Evolutionary conservation across 2,329 filamentous ascomycete species (phyloP).

Genomic region (Diaporthe humulicola): DNA sequence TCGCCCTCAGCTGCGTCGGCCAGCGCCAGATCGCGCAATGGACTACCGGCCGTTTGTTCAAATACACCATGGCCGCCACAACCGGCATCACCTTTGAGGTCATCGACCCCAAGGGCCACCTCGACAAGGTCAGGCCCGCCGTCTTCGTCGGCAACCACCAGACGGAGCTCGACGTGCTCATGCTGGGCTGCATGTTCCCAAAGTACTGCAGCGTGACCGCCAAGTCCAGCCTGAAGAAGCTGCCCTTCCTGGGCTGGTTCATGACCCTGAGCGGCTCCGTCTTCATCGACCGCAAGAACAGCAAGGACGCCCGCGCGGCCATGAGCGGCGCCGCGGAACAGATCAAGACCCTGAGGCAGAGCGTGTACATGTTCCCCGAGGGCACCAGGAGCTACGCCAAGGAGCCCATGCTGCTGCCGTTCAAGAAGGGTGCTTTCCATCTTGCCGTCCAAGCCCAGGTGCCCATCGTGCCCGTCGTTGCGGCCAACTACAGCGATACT

Average conservation of each 20-base stretch:
- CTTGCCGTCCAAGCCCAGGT: conserved; percentile 94
- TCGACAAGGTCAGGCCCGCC: conserved; percentile 79
- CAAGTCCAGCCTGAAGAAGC: conserved; percentile 83
- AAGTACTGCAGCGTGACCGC: conserved; percentile 93
- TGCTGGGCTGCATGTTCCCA: conserved; percentile 91
- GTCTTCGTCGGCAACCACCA: conserved; percentile 97
- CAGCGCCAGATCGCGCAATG: conserved; percentile 86
- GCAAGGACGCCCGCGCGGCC: conserved; percentile 83
- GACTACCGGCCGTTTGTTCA: conserved; percentile 84
- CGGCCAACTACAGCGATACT: conserved; percentile 83
- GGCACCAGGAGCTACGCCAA: conserved; percentile 92
- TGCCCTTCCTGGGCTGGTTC: conserved; percentile 95
- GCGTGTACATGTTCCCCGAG: conserved; percentile 90
- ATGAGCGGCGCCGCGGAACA: conserved; percentile 87
- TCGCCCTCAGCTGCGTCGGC: conserved; percentile 78
- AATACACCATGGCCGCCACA: conserved; percentile 79
- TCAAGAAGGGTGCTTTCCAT: conserved; percentile 99
- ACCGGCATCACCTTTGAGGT: conserved; percentile 86
- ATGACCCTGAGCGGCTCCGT: conserved; percentile 89
- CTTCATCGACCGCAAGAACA: conserved; percentile 94
- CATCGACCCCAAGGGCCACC: conserved; percentile 74
- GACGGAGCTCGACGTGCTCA: conserved; percentile 92
- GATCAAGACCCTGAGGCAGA: conserved; percentile 80
- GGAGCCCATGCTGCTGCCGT: conserved; percentile 86
- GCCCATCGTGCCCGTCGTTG: conserved; percentile 88